Conservation (phyloP, 148 eudicot species). For the Silene uniflora region DNA sequence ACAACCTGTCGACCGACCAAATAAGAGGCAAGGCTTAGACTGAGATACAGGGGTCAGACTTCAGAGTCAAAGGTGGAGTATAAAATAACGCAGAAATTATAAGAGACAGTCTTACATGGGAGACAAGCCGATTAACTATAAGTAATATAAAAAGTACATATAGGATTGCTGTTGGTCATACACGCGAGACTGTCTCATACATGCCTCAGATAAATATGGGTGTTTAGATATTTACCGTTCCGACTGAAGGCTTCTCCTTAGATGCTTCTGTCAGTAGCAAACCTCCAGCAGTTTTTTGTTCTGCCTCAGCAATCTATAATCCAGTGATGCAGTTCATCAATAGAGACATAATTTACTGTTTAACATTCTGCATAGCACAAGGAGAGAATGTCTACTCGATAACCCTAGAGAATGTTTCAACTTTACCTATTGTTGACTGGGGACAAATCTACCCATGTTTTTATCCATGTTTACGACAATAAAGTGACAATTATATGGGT, state of each 20-base stretch:
- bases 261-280: conserved; percentile 64
- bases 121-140: too few relatives aligned
- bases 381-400: neutral
- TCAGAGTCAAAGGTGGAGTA: neutral
- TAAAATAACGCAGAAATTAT: neutral
- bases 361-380: neutral
- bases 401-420: neutral
- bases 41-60: neutral
- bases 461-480: too few relatives aligned
- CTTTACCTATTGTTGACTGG: too few relatives aligned
- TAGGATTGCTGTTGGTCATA: too few relatives aligned
- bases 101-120: too few relatives aligned
- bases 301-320: conserved; percentile 71
- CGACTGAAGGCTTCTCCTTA: conserved; percentile 85
- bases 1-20: conserved; percentile 40
- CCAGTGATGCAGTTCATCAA: neutral
- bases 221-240: conserved; percentile 49
- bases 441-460: too few relatives aligned
- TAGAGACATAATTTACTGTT: neutral
- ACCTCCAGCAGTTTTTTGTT: conserved; percentile 79
- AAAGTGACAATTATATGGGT: too few relatives aligned
- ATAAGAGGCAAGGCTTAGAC: neutral
- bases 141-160: too few relatives aligned
- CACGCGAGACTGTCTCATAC: neutral
- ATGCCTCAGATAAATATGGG: neutral